These are phyloP conservation scores for Colletotrichum tropicicola DNA, from an alignment of 2,329 filamentous ascomycete genomes.

Conservation along the genomic window DNA sequence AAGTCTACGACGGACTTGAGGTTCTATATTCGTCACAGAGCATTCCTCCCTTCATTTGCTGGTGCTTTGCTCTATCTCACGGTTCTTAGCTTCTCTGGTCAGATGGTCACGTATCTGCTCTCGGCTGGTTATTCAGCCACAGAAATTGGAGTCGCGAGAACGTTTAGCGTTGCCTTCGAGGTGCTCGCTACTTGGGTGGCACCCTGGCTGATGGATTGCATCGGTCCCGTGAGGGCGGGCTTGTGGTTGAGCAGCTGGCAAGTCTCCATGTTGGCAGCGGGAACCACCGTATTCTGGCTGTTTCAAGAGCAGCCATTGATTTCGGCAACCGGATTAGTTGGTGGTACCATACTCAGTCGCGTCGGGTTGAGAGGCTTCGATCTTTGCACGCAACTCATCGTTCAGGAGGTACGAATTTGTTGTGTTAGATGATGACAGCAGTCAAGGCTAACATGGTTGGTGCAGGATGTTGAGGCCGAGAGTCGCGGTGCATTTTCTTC, in stretches of 20 bases:
- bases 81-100: slow-evolving; percentile 59
- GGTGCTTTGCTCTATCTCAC: slow-evolving; percentile 64
- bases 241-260: slow-evolving; percentile 75
- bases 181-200: slow-evolving; percentile 63
- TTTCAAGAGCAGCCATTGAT: slow-evolving; percentile 37
- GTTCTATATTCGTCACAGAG: slow-evolving; percentile 56
- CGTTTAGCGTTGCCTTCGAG: slow-evolving; percentile 57
- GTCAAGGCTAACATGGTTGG: background rate
- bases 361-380: slow-evolving; percentile 71
- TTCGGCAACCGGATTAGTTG: slow-evolving; percentile 57
- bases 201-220: slow-evolving; percentile 55
- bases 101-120: slow-evolving; percentile 67
- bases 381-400: slow-evolving; percentile 65
- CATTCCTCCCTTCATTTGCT: slow-evolving; percentile 64
- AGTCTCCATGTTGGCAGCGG: slow-evolving; percentile 55
- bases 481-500: slow-evolving; percentile 75
- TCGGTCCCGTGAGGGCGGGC: slow-evolving; percentile 64
- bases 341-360: slow-evolving; percentile 63
- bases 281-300: slow-evolving; percentile 34
- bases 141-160: slow-evolving; percentile 56
- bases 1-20: slow-evolving; percentile 35
- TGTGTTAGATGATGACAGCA: background rate
- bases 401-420: slow-evolving; percentile 61
- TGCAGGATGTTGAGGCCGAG: slow-evolving; percentile 61
- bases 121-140: slow-evolving; percentile 53